Evolutionary conservation across 1,284 basidiomycete species (phyloP).

Genomic region (Ceratobasidium sp.): DNA sequence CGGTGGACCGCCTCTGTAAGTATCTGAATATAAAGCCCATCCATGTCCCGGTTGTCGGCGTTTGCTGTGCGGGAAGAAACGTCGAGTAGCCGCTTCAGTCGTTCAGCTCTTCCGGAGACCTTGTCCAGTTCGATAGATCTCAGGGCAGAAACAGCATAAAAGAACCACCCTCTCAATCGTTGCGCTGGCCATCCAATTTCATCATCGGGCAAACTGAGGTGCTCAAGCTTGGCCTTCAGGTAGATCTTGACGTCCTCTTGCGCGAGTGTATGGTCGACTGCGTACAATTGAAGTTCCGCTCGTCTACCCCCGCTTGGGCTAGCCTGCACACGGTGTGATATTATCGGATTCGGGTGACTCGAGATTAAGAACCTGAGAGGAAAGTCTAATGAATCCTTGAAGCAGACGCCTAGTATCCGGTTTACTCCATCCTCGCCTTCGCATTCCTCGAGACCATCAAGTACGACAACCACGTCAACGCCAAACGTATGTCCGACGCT

Average conservation of each 20-base stretch:
- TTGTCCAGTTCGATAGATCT: not conserved
- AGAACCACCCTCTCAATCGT: not conserved
- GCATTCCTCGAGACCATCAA: constrained; percentile 32
- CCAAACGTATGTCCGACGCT: not conserved
- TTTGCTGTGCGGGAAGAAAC: not conserved
- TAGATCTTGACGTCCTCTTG: constrained; percentile 7
- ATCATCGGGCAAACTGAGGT: not conserved
- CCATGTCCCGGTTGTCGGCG: not conserved
- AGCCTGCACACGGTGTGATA: not conserved
- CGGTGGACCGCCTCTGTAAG: not conserved
- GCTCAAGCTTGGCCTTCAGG: not conserved
- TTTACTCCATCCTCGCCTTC: not conserved
- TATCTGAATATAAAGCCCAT: constrained; percentile 7
- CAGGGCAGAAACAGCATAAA: constrained; percentile 10
- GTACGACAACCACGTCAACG: not conserved
- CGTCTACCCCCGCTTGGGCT: too few relatives aligned
- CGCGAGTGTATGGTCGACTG: not conserved
- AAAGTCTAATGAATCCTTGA: not conserved
- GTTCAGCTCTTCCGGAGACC: not conserved
- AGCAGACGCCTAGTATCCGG: not conserved
- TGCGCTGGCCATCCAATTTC: not conserved
- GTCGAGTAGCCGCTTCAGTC: not conserved
- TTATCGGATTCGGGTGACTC: not conserved
- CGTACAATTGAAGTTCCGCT: not conserved
- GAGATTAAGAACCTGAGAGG: constrained; percentile 9